Conservation (phyloP, 495 filamentous ascomycete species). For the Aspergillus cristatus region DNA sequence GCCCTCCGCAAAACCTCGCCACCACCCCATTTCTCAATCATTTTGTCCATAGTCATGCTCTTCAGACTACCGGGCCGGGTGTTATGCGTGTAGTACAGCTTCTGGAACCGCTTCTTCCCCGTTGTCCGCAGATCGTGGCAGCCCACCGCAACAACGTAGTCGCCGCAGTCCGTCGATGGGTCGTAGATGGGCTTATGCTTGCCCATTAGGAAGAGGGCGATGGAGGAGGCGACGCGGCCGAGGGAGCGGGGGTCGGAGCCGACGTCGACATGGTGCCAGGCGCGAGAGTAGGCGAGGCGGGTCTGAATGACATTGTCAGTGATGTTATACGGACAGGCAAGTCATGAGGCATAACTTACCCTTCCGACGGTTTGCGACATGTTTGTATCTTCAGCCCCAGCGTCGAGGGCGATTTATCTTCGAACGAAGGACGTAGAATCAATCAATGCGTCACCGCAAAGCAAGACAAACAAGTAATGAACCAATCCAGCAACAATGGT, state of each 20-base stretch:
- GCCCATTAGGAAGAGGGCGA: conserved; percentile 90
- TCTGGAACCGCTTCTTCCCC: conserved; percentile 85
- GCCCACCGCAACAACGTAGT: conserved; percentile 91
- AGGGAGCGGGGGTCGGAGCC: conserved; percentile 47
- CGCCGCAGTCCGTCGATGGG: conserved; percentile 92
- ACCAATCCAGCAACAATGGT: background rate
- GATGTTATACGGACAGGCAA: no score
- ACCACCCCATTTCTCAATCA: conserved; percentile 91
- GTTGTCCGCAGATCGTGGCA: conserved; percentile 82
- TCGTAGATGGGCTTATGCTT: conserved; percentile 99
- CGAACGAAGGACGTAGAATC: no score
- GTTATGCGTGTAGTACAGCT: conserved; percentile 89
- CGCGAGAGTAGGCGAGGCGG: conserved; percentile 86
- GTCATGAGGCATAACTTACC: no score
- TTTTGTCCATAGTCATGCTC: conserved; percentile 84
- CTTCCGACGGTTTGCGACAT: conserved; percentile 43
- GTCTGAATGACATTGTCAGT: conserved; percentile 54
- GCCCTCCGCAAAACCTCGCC: conserved; percentile 88
- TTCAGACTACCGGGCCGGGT: conserved; percentile 81
- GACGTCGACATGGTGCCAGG: conserved; percentile 86
- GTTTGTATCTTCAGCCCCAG: no score
- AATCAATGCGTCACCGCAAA: background rate
- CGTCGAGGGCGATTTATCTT: no score
- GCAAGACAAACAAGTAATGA: no score
- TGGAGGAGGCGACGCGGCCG: conserved; percentile 82